phyloP scores from a whole-genome alignment of 768 basidiomycete species.

The Kwoniella dejecticola region DNA sequence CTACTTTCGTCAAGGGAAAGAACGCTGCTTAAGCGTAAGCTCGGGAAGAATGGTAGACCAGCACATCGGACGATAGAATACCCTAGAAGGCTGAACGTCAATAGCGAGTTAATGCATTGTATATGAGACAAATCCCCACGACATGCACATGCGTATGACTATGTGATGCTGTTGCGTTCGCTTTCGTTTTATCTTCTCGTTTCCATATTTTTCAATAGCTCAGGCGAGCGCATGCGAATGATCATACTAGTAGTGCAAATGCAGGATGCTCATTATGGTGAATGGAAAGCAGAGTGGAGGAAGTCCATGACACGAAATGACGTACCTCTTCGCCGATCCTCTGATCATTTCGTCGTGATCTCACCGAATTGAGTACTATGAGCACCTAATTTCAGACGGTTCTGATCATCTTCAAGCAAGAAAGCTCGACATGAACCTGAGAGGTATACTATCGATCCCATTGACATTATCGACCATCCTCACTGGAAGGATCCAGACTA shows the following conservation, averaged over 20 bases:
- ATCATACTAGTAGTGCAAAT: too few relatives aligned
- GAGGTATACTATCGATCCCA: slow-evolving; percentile 21
- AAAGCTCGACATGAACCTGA: slow-evolving; percentile 28
- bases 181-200: not conserved
- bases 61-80: not conserved
- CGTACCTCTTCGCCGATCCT: too few relatives aligned
- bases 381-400: too few relatives aligned
- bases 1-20: slow-evolving; percentile 39
- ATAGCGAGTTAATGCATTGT: not conserved
- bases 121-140: not conserved
- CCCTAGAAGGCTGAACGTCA: not conserved
- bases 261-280: too few relatives aligned
- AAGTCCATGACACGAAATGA: slow-evolving; percentile 7
- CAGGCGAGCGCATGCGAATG: too few relatives aligned
- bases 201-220: too few relatives aligned
- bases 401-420: too few relatives aligned
- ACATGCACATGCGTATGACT: not conserved
- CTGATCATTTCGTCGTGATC: too few relatives aligned
- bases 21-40: slow-evolving; percentile 14
- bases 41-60: not conserved
- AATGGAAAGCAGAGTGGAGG: too few relatives aligned
- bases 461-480: slow-evolving; percentile 9
- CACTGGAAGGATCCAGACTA: not conserved
- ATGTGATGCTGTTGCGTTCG: not conserved
- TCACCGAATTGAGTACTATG: too few relatives aligned